Conservation (phyloP, 768 basidiomycete genomes). For the Hortiboletus flavorubellus region DNA sequence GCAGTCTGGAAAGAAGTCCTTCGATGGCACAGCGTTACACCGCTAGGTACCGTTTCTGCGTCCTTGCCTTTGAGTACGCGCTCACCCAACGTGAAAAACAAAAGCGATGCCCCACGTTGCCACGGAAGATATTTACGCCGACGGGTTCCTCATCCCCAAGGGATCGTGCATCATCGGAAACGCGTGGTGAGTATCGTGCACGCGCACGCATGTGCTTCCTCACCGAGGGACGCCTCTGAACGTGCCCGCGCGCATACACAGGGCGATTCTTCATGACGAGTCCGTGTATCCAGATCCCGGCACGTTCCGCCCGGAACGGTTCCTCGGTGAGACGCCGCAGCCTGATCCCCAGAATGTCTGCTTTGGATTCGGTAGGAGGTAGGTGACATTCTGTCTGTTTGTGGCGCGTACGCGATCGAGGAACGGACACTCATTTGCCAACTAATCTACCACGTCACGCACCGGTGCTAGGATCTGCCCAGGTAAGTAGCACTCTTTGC, state of each 20-base stretch:
- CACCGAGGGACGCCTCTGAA: background rate
- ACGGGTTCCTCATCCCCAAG: slow-evolving; percentile 21
- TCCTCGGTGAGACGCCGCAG: slow-evolving; percentile 20
- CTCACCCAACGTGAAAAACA: background rate
- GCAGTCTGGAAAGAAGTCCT: slow-evolving; percentile 26
- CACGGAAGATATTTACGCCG: slow-evolving; percentile 17
- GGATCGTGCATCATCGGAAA: slow-evolving; percentile 25
- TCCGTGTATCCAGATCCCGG: slow-evolving; percentile 33
- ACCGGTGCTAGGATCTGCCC: slow-evolving; percentile 15
- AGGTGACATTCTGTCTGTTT: background rate
- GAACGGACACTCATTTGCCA: background rate
- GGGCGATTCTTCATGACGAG: slow-evolving; percentile 54
- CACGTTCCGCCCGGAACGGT: slow-evolving; percentile 35
- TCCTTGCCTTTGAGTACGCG: slow-evolving; percentile 9
- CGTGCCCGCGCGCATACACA: slow-evolving; percentile 24
- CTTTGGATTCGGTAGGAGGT: slow-evolving; percentile 34
- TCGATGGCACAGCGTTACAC: slow-evolving; percentile 21
- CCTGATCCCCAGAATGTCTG: slow-evolving; percentile 14
- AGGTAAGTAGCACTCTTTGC: slow-evolving; percentile 3
- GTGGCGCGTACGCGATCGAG: too few species aligned
- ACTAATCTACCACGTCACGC: background rate
- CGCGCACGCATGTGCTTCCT: background rate
- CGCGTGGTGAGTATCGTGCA: slow-evolving; percentile 17
- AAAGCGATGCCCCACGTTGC: slow-evolving; percentile 14
- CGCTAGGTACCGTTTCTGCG: slow-evolving; percentile 21